Percentiles rank a stretch among this genome's conserved stretches.
Conservation (phyloP, 1,139 yeast species). For the Suhomyces atakaporum region DNA sequence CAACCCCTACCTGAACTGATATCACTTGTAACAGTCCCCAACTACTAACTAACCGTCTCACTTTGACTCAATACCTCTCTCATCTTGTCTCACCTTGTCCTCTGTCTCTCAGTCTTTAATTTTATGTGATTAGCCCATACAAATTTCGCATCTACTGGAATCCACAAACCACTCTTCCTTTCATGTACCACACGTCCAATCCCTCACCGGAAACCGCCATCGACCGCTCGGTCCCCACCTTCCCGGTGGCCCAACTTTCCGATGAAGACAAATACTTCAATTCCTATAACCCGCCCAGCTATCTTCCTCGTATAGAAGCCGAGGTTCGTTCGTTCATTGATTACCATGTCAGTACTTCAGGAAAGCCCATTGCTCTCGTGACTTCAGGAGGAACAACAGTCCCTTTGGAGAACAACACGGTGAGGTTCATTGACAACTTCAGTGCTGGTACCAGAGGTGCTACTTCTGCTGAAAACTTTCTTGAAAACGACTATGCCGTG, state of each 20-base stretch:
- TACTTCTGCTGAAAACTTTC: constrained; percentile 87
- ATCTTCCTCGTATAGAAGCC: constrained; percentile 60
- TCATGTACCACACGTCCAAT: constrained; percentile 55
- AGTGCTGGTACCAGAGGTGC: constrained; percentile 99
- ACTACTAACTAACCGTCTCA: too few relatives aligned
- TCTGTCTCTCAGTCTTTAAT: too few relatives aligned
- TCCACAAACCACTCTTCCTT: background rate
- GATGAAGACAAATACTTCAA: constrained; percentile 80
- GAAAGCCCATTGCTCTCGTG: constrained; percentile 69
- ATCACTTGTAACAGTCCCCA: too few relatives aligned
- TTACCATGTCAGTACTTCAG: constrained; percentile 38
- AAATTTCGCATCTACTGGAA: too few relatives aligned
- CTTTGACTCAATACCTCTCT: too few relatives aligned
- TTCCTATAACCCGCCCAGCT: constrained; percentile 71
- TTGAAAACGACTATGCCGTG: constrained; percentile 86
- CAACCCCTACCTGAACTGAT: too few relatives aligned
- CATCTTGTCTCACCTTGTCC: too few relatives aligned
- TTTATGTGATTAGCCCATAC: too few relatives aligned
- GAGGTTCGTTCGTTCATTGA: constrained; percentile 64
- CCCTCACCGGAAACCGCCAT: constrained; percentile 77
- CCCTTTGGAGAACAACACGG: constrained; percentile 95
- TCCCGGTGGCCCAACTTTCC: constrained; percentile 71
- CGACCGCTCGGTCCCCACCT: constrained; percentile 71
- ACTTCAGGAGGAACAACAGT: constrained; percentile 99
- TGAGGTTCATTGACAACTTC: constrained; percentile 92